A percentile compares a stretch with the other conserved stretches of the same genome.
Conservation (phyloP, 2,329 filamentous ascomycete genomes). For the Teratosphaeriaceae sp. region DNA sequence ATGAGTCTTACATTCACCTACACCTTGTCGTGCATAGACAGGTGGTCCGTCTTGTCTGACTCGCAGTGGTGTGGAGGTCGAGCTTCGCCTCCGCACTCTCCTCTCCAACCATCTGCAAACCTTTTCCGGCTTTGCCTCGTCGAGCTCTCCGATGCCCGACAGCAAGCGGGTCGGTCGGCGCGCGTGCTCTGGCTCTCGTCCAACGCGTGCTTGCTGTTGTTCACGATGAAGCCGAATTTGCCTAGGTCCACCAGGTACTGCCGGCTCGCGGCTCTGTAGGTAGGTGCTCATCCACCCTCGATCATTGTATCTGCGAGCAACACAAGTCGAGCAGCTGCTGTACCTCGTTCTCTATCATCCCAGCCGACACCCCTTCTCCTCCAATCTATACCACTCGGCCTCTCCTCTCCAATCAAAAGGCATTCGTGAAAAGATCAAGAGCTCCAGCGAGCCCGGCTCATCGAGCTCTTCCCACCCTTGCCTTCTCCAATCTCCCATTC, state of each 20-base stretch:
- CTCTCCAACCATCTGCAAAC: neutral
- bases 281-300: neutral
- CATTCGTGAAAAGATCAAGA: neutral
- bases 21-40: neutral
- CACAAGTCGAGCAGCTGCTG: neutral
- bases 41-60: neutral
- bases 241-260: neutral
- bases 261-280: neutral
- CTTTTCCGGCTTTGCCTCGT: neutral
- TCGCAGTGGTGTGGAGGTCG: neutral
- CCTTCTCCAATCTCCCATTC: neutral
- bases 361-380: constrained; percentile 1
- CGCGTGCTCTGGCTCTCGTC: too few relatives aligned
- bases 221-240: too few relatives aligned
- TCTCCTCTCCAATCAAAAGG: neutral
- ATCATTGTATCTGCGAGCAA: too few relatives aligned
- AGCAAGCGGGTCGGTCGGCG: too few relatives aligned
- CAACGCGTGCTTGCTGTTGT: neutral
- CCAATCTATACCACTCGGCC: neutral
- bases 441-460: neutral
- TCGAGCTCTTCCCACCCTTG: neutral
- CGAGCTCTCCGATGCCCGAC: too few relatives aligned
- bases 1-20: neutral
- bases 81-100: neutral
- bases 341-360: constrained; percentile 1